Conservation (phyloP, 306 rosid species). For the Glycyrrhiza uralensis region DNA sequence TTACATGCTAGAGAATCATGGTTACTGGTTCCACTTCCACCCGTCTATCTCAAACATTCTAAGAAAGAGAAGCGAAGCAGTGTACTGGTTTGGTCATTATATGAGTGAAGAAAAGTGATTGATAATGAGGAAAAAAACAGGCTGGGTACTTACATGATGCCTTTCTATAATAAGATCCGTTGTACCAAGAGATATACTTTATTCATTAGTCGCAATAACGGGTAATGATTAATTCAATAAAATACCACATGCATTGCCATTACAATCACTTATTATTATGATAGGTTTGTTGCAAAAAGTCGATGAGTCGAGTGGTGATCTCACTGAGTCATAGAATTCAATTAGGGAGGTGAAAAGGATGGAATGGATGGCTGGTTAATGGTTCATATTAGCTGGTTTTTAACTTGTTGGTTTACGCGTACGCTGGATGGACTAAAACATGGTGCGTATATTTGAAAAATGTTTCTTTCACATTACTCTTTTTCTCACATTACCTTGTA, state of each 20-base stretch:
- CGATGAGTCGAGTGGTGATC: background rate
- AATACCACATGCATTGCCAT: constrained; percentile 1
- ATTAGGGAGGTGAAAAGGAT: no score
- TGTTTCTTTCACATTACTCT: background rate
- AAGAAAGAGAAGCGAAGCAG: background rate
- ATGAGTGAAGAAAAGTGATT: background rate
- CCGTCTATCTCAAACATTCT: background rate
- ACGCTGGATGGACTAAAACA: constrained; percentile 6
- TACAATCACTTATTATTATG: background rate
- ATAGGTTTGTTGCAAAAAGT: background rate
- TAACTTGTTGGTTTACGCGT: background rate
- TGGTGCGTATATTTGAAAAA: background rate
- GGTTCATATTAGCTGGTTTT: background rate
- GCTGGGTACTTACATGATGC: background rate
- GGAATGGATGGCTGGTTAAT: background rate
- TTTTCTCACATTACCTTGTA: no score
- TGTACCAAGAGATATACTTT: constrained; percentile 21
- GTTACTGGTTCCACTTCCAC: constrained; percentile 21
- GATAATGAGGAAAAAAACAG: background rate
- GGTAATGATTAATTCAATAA: constrained; percentile 19
- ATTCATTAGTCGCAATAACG: background rate
- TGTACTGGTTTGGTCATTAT: constrained; percentile 7
- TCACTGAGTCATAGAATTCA: no score
- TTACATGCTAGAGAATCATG: background rate
- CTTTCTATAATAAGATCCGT: constrained; percentile 6